A percentile compares a stretch with the other conserved stretches of the same genome.
Conservation (phyloP, 73 alveolate species). For the Stentor coeruleus region DNA sequence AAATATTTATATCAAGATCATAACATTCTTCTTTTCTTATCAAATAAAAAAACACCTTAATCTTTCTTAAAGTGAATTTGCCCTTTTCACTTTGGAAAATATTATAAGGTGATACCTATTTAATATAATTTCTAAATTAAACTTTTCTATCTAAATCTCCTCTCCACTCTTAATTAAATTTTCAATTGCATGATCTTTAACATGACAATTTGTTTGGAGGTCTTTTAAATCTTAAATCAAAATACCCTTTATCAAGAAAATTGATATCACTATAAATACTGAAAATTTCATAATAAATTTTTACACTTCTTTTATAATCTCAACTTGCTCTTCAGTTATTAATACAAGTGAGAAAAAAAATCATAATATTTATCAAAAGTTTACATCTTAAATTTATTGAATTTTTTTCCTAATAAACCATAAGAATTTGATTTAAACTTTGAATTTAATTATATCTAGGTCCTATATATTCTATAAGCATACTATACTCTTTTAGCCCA, state of each 20-base stretch:
- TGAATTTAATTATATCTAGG: too few species aligned
- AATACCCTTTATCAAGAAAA: not conserved
- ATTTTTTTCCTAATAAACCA: too few species aligned
- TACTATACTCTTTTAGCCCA: too few species aligned
- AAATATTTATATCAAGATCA: not conserved
- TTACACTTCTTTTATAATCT: not conserved
- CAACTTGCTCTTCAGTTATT: not conserved
- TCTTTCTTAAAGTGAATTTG: not conserved
- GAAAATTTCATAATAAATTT: not conserved
- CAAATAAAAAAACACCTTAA: not conserved
- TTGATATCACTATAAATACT: too few species aligned
- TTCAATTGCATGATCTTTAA: not conserved
- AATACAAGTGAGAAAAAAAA: not conserved
- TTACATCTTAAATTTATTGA: too few species aligned
- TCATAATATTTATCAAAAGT: too few species aligned
- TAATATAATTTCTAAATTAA: too few species aligned
- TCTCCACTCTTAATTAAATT: not conserved
- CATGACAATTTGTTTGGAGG: too few species aligned
- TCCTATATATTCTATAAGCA: too few species aligned
- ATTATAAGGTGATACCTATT: not conserved
- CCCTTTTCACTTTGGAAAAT: not conserved
- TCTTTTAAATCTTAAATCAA: not conserved
- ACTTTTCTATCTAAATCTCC: not conserved
- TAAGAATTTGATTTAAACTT: too few species aligned
- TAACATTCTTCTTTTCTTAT: too few species aligned